Evolutionary conservation across 2,329 filamentous ascomycete genomes (phyloP).

Genomic region (Podosphaera fusca): DNA sequence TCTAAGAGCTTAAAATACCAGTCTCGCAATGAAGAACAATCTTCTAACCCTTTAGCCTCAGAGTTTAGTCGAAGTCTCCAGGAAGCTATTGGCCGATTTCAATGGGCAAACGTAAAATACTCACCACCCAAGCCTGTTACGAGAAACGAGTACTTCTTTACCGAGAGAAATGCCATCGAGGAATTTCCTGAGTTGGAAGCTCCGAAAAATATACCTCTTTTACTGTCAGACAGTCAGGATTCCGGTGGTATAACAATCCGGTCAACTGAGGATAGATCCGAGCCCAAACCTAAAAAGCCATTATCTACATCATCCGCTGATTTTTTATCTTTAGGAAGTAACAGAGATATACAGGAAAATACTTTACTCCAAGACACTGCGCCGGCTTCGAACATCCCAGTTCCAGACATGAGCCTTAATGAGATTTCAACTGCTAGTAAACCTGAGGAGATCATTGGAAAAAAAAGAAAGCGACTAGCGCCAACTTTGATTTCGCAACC

Average conservation of each 20-base stretch:
- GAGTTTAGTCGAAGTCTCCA: constrained; percentile 1
- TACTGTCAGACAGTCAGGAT: background rate
- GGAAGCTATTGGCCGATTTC: background rate
- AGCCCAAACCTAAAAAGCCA: background rate
- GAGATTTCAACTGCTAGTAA: background rate
- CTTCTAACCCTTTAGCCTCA: background rate
- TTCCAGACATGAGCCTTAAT: background rate
- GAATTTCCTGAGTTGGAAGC: background rate
- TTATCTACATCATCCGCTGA: no score
- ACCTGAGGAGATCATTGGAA: constrained; percentile 4
- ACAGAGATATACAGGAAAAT: no score
- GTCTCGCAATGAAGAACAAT: background rate
- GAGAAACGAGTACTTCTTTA: background rate
- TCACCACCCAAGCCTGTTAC: background rate
- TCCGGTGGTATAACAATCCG: background rate
- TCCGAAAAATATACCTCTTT: background rate
- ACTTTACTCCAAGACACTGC: background rate
- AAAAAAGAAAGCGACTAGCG: constrained; percentile 16
- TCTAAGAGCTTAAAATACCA: constrained; percentile 27
- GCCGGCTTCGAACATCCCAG: background rate
- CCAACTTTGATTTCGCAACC: constrained; percentile 12
- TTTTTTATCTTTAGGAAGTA: no score
- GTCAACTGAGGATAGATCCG: background rate
- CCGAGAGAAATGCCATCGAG: background rate
- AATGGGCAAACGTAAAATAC: background rate